Conservation (phyloP, 192 early-diverging fungal genomes). For the Podila clonocystis region DNA sequence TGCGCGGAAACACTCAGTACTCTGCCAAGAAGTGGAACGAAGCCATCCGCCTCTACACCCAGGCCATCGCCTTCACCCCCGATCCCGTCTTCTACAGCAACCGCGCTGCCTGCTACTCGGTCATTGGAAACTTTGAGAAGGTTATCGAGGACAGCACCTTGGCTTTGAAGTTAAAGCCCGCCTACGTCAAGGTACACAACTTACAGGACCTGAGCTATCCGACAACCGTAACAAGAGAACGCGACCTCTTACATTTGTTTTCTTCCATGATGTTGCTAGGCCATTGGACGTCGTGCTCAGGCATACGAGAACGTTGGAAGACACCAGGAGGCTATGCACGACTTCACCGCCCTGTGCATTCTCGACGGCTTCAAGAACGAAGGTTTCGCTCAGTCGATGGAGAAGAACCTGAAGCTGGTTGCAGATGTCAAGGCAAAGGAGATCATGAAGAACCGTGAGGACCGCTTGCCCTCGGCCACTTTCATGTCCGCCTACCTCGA, state of each 20-base stretch:
- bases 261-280: constrained; percentile 4
- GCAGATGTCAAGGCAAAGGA: constrained; percentile 82
- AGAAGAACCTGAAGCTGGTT: constrained; percentile 88
- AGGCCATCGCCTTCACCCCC: constrained; percentile 85
- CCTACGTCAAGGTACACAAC: constrained; percentile 82
- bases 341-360: constrained; percentile 93
- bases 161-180: constrained; percentile 83
- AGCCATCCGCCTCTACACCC: constrained; percentile 88
- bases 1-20: constrained; percentile 89
- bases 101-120: constrained; percentile 93
- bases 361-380: constrained; percentile 95
- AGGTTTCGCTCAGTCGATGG: constrained; percentile 78
- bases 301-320: constrained; percentile 64
- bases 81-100: constrained; percentile 94
- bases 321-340: constrained; percentile 66
- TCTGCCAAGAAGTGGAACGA: constrained; percentile 82
- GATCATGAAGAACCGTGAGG: constrained; percentile 65
- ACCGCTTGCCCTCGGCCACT: constrained; percentile 87
- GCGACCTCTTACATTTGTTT: neutral
- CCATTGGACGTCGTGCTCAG: constrained; percentile 64
- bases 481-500: constrained; percentile 96
- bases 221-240: no score
- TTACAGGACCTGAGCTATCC: constrained; percentile 22
- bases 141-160: constrained; percentile 89
- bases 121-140: constrained; percentile 73